Conservation (phyloP, 1,139 yeast genomes). For the Oligophagozyma castellii region DNA sequence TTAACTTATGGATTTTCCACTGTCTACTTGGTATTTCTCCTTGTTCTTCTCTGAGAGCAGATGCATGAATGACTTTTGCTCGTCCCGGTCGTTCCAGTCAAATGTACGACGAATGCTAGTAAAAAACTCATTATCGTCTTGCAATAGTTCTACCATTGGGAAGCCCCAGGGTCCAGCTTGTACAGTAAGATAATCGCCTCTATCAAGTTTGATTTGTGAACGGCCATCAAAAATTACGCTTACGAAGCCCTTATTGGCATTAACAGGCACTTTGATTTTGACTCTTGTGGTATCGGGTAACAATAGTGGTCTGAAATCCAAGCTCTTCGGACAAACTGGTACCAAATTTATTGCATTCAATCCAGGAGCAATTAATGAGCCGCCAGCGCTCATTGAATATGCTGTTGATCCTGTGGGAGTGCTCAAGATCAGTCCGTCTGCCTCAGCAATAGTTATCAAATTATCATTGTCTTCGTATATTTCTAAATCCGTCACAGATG, state of each 20-base stretch:
- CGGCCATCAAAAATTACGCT: constrained; percentile 91
- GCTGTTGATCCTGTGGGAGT: constrained; percentile 94
- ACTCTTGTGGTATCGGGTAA: constrained; percentile 77
- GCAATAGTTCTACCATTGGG: constrained; percentile 67
- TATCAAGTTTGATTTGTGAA: constrained; percentile 53
- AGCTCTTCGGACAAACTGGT: constrained; percentile 85
- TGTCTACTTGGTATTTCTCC: constrained; percentile 15
- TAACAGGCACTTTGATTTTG: constrained; percentile 56
- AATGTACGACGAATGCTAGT: constrained; percentile 74
- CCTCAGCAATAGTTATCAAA: constrained; percentile 76
- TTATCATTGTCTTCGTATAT: constrained; percentile 71
- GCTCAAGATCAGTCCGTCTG: constrained; percentile 78
- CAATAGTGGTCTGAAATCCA: constrained; percentile 76
- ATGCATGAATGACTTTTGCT: constrained; percentile 56
- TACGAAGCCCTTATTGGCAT: constrained; percentile 61
- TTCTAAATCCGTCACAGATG: constrained; percentile 74
- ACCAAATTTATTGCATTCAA: constrained; percentile 82
- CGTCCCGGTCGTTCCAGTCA: constrained; percentile 78
- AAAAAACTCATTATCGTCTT: constrained; percentile 68
- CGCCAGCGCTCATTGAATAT: constrained; percentile 85
- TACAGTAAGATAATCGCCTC: constrained; percentile 67
- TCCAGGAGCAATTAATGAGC: constrained; percentile 79
- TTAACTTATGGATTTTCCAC: not conserved
- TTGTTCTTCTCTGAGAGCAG: constrained; percentile 22
- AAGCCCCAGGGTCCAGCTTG: constrained; percentile 73